Evolutionary conservation across 805 yeast species (phyloP), one percentile per base, ranked within the genome.

Genomic region (Myxozyma neotropica): DNA sequence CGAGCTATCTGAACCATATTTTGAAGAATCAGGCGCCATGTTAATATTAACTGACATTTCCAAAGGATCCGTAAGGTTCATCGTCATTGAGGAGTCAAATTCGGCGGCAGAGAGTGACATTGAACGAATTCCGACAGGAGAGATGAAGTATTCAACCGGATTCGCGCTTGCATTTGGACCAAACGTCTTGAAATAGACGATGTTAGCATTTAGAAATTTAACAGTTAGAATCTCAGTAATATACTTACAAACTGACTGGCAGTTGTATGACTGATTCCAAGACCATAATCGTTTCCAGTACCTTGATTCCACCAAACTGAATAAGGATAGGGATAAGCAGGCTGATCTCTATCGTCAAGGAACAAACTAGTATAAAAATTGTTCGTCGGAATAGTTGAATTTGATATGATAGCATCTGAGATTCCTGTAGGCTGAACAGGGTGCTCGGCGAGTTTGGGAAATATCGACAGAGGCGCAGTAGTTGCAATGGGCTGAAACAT

Each of bases 361-460:
- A 85, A 73, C 68, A 87, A 69, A 71, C 89, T 88, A 38, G 83
- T 81, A 73, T 81, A 87, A 72, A 88, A 89, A 73, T 87, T 88
- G 77, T 89, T 88, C 24, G 96, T 89, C 68, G 85, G 84, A 60
- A 81, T 78, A 1, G 85, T 76, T 10, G 63, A 66, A 35, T 73
- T 80, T 52, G 73, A 69, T 59, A 78, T 77, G 10, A 48, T 29
- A 13, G 50, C 10, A 4, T 21, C 13, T 27, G 58, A 43, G 36
- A 60, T 8, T 13, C 63, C 50, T 13, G 26, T 24, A 3, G 67
- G 67, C 53, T 44, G 56, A 23, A 39, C 53, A 13, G 67, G 67
- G 45, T 63, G 67, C 1, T 56, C n/a, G 12, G 33, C 21, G 8
- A 36, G 46, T 13, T 23, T 31, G 12, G 63, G 55, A 39, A 63